Evolutionary conservation across 495 filamentous ascomycete species (phyloP).

Genomic region (Entonaema liquescens): DNA sequence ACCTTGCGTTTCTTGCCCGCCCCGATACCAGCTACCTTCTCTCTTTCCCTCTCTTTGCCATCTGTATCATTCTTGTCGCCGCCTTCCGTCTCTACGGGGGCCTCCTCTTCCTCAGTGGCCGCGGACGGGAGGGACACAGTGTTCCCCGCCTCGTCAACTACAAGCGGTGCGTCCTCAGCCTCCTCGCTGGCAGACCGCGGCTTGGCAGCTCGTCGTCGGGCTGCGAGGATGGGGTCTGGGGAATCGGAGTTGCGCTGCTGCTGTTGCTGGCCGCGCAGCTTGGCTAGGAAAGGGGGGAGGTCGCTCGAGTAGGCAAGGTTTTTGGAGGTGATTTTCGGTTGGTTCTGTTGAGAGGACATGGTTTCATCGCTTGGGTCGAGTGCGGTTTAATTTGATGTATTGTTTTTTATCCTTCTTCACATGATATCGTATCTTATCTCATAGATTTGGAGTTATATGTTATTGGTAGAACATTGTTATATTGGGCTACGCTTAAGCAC

Average conservation of each 20-base stretch:
- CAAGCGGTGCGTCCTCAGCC: constrained; percentile 58
- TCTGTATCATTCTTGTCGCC: constrained; percentile 10
- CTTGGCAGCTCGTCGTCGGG: constrained; percentile 49
- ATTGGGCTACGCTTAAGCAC: no score
- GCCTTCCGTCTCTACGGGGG: neutral
- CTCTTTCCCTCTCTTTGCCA: constrained; percentile 38
- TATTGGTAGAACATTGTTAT: no score
- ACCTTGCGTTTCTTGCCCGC: constrained; percentile 59
- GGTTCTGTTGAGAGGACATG: constrained; percentile 45
- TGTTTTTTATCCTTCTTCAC: neutral
- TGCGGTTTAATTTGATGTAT: neutral
- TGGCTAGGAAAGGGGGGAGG: constrained; percentile 64
- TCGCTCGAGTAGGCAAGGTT: constrained; percentile 60
- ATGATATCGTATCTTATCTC: neutral
- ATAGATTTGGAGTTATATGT: no score
- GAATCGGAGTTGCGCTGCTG: constrained; percentile 39
- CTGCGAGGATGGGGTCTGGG: constrained; percentile 56
- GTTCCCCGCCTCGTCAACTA: constrained; percentile 58
- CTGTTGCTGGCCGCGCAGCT: constrained; percentile 55
- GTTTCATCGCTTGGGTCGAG: neutral
- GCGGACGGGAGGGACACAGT: constrained; percentile 45
- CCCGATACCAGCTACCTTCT: constrained; percentile 52
- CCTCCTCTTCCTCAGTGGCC: constrained; percentile 29
- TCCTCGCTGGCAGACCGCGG: constrained; percentile 55
- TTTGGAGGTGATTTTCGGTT: constrained; percentile 60